These are phyloP conservation scores for Wickerhamiella kurtzmanii DNA, from an alignment of 805 yeast species.

Conservation along the genomic window DNA sequence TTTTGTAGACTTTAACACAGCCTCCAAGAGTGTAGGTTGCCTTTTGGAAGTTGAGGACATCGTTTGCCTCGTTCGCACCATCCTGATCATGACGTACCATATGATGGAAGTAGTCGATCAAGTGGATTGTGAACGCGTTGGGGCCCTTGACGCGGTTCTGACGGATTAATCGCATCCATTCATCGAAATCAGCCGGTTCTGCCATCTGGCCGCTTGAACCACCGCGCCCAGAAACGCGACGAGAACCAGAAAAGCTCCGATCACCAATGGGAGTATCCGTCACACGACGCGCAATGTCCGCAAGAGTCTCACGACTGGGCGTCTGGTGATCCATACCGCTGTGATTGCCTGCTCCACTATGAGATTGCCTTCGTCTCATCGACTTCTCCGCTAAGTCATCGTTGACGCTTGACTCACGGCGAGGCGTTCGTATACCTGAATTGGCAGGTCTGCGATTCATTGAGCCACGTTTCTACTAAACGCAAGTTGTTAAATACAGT, in stretches of 20 bases:
- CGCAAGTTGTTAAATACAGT: no score
- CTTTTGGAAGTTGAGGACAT: conserved; percentile 71
- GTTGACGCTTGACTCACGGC: not conserved
- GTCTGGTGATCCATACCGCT: not conserved
- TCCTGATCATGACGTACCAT: conserved; percentile 30
- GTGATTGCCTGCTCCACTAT: not conserved
- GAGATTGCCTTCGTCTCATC: not conserved
- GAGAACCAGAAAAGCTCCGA: not conserved
- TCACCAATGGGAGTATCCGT: conserved; percentile 10
- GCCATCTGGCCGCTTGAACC: not conserved
- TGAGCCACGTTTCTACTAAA: no score
- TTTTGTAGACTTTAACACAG: conserved; percentile 82
- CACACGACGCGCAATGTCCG: conserved; percentile 11
- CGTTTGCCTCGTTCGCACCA: conserved; percentile 37
- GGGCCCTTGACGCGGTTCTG: conserved; percentile 72
- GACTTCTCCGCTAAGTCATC: conserved; percentile 1
- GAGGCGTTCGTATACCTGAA: not conserved
- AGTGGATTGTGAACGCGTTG: conserved; percentile 82
- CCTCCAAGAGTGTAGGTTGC: conserved; percentile 91
- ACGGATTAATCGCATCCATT: conserved; percentile 62
- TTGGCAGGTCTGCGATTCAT: not conserved
- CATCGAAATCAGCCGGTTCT: conserved; percentile 39
- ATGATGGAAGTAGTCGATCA: conserved; percentile 85
- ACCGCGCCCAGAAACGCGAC: not conserved
- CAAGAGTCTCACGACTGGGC: conserved; percentile 5